Evolutionary conservation across 1,284 basidiomycete genomes (phyloP), one percentile per base, ranked within the genome.

Genomic region (Trichosporon ovoides): DNA sequence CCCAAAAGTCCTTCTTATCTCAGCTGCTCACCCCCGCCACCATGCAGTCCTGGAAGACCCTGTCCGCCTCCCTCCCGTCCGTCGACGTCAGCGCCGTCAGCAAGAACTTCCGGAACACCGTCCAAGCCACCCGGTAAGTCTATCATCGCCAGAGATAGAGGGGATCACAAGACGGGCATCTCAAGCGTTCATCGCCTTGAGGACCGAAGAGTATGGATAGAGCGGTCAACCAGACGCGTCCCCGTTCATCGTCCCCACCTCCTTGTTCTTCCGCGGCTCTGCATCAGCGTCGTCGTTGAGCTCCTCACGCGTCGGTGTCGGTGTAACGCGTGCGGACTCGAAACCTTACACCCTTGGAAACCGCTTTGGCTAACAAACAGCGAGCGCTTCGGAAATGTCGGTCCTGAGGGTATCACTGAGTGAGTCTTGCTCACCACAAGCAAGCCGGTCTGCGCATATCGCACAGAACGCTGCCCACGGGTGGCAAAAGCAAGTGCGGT

Each of bases 371-470:
- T 62, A 34, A 62, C 59, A 18, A 33, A 24, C 60, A 81, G 83
- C 67, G 95, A 98, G 79, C 83, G 88, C 53, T 82, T 98, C 4
- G 95, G 95, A 24, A 87, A 91, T 68, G 84, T 96, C 58, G 84
- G 89, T 16, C 83, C 88, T 19, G 91, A 92, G 61, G 94, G 95
- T 68, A 95, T 98, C 72, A 98, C 95, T 18, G 95, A 98, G 79
- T 83, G 53, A 59, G 76, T n/a, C n/a, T 93, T 35, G 12, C 6
- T 33, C 36, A 28, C 31, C 12, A 7, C 31, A 35, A 46, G 19
- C n/a, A 10, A 3, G 48, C 14, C 18, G 12, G 5, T 4, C 35
- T 5, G 28, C n/a, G 22, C 16, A 24, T 48, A 16, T 22, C 43
- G 24, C 12, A 28, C 24, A 31, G 28, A 4, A n/a, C 46, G 28